Conservation (phyloP, 2,329 filamentous ascomycete species). For the Westerdykella aurantiaca region DNA sequence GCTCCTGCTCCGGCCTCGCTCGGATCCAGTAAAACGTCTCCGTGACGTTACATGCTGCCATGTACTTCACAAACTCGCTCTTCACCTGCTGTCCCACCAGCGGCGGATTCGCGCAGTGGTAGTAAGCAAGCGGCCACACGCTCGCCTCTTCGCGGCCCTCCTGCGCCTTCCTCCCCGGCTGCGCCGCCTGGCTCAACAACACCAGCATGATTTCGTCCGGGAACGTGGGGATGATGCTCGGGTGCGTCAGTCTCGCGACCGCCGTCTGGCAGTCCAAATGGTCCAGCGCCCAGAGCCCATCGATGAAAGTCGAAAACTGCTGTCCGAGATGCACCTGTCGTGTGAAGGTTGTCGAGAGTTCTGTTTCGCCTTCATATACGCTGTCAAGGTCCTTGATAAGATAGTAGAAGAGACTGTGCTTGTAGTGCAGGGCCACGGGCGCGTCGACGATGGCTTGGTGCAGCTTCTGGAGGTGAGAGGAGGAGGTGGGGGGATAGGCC, state of each 20-base stretch:
- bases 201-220: slow-evolving; percentile 72
- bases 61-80: slow-evolving; percentile 62
- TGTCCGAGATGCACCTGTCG: slow-evolving; percentile 60
- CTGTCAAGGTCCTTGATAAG: slow-evolving; percentile 68
- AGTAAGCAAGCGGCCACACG: slow-evolving; percentile 67
- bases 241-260: slow-evolving; percentile 71
- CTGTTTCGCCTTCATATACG: slow-evolving; percentile 42
- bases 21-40: slow-evolving; percentile 71
- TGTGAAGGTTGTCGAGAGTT: slow-evolving; percentile 55
- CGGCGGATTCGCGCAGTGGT: slow-evolving; percentile 67
- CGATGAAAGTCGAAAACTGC: slow-evolving; percentile 75
- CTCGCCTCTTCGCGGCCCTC: slow-evolving; percentile 44
- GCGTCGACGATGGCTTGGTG: slow-evolving; percentile 64
- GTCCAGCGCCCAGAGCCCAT: slow-evolving; percentile 77
- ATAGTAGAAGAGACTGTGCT: slow-evolving; percentile 79
- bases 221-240: slow-evolving; percentile 73
- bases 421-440: slow-evolving; percentile 64
- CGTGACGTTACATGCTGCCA: slow-evolving; percentile 61
- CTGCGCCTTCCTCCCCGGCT: slow-evolving; percentile 25
- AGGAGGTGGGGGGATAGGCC: slow-evolving; percentile 68
- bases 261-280: slow-evolving; percentile 60
- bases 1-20: slow-evolving; percentile 56
- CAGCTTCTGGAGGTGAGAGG: slow-evolving; percentile 61
- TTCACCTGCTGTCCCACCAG: slow-evolving; percentile 60
- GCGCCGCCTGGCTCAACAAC: slow-evolving; percentile 53